Base-by-base conservation (phyloP, 768 basidiomycete species). In the Xanthoconium purpureum region DNA sequence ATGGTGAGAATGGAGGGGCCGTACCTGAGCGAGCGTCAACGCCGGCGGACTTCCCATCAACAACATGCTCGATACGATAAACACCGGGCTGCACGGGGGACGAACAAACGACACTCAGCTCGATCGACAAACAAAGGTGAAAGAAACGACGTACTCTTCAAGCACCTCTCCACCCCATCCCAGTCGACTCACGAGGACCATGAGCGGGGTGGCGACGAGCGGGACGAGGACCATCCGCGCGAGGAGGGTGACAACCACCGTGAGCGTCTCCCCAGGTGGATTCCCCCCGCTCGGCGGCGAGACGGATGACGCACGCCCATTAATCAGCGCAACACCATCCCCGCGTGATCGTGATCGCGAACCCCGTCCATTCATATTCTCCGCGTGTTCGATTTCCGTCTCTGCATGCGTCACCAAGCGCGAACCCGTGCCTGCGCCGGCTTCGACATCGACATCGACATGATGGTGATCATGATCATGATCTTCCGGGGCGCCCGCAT, bases 141-240 rank as follows among this genome's bases (percentile, higher is more conserved):
- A 20, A 10, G 15, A 17, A 3, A 24, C 10, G 20, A 84, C 88
- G 63, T 62, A 93, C 90, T 93, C 91, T 47, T 84, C 82, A 59
- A 90, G 91, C 5, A 92, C 81, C 0, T 66, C 50, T 0, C 62
- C 66, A 1, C 60, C 66, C 61, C 61, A 63, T 20, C 61, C 68
- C 61, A 84, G 80, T 61, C 70, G 84, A 6, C 88, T 82, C 6
- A 90, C 88, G 59, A 98, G 67, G 30, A 98, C 81, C 67, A 98
- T 79, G 9, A 94, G 55, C 0, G 96, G 97, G 50, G 96, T 75
- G 40, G 96, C 73, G 3, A 94, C 42, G 44, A 87, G 42, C 1
- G 95, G 94, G 7, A 90, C 88, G 59, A 98, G 67, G 30, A 98
- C 68, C 96, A 98, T 98, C 62, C 95, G 76, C 43, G 88, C 81